A percentile compares a stretch with the other conserved stretches of the same genome.
Evolutionary conservation across 306 rosid species (phyloP).

Genomic region (peach (Prunus persica)): DNA sequence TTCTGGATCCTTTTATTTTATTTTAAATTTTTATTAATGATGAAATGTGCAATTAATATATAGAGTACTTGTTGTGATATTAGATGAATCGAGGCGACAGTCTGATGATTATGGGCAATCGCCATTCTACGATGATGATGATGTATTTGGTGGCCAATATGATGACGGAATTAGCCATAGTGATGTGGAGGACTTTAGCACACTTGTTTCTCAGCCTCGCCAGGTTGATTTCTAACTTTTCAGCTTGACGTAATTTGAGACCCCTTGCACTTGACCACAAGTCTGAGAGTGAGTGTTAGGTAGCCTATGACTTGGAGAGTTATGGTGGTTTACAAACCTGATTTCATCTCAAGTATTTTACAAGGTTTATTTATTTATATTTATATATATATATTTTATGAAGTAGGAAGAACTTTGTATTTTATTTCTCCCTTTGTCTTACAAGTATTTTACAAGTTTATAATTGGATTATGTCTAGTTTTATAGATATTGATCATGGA

Average conservation of each 20-base stretch:
- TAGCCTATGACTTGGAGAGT: constrained; percentile 4
- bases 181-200: constrained; percentile 66
- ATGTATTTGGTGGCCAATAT: constrained; percentile 48
- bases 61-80: constrained; percentile 3
- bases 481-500: not conserved
- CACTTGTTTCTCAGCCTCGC: constrained; percentile 86
- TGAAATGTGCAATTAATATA: not conserved
- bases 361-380: not conserved
- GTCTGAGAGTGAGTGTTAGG: not conserved
- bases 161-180: constrained; percentile 58
- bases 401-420: too few species aligned
- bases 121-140: constrained; percentile 67
- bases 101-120: constrained; percentile 40
- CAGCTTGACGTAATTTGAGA: not conserved
- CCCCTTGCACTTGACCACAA: not conserved
- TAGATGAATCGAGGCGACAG: constrained; percentile 58
- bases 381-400: too few species aligned
- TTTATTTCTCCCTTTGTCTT: too few species aligned
- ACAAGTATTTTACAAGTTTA: not conserved
- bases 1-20: not conserved
- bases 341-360: not conserved
- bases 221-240: constrained; percentile 53
- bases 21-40: not conserved
- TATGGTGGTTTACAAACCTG: not conserved
- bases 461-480: not conserved